Evolutionary conservation across 225 moss, liverwort and hornwort species (phyloP).

Genomic region (Asterella californica): DNA sequence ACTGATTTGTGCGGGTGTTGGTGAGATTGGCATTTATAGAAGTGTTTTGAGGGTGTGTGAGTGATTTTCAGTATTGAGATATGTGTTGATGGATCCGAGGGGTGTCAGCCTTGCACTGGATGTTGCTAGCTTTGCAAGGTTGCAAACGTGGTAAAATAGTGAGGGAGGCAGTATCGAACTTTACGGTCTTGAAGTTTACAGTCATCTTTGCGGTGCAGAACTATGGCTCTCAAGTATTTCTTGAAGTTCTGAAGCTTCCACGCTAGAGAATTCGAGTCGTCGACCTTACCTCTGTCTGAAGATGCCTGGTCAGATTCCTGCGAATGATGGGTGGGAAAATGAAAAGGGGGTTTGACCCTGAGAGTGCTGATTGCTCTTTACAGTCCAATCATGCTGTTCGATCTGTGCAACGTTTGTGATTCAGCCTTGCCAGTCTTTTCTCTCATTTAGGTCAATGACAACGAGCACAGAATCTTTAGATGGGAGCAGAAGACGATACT

Average conservation of each 20-base stretch:
- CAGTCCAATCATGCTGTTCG: no score
- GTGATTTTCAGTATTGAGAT: neutral
- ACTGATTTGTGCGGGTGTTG: neutral
- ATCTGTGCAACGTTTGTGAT: neutral
- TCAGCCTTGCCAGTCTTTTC: neutral
- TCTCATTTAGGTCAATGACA: neutral
- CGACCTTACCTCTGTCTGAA: neutral
- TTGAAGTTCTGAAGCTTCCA: neutral
- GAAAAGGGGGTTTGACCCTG: neutral
- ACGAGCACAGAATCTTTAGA: no score
- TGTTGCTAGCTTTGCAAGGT: neutral
- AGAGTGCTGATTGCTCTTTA: neutral
- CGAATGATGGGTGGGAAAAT: neutral
- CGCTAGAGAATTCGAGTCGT: neutral
- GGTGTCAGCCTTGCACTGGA: neutral
- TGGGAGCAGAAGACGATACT: neutral
- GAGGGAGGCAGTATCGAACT: neutral
- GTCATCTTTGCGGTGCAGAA: constrained; percentile 9
- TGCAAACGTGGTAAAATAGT: neutral
- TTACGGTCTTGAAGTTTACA: neutral
- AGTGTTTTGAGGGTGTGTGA: neutral
- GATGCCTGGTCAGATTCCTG: neutral
- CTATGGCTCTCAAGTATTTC: neutral
- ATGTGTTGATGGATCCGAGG: constrained; percentile 16
- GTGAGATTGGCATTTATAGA: neutral